phyloP scores from a whole-genome alignment of 768 basidiomycete genomes.

The Naganishia kalamii region DNA sequence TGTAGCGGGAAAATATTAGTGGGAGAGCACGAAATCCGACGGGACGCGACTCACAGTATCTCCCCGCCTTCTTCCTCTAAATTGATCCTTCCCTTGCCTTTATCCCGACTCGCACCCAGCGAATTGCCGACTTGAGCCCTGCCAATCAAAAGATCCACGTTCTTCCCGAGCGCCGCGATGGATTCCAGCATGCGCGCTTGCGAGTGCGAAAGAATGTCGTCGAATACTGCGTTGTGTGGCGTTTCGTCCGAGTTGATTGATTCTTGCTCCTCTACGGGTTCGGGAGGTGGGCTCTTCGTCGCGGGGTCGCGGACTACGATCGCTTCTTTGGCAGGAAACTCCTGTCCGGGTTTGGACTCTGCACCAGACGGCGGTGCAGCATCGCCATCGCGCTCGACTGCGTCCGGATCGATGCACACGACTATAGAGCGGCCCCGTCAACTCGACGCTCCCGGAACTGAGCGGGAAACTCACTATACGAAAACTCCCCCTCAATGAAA shows the following conservation, averaged over 20 bases:
- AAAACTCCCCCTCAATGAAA: slow-evolving; percentile 43
- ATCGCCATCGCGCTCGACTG: slow-evolving; percentile 23
- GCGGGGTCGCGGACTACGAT: background rate
- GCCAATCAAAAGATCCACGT: slow-evolving; percentile 7
- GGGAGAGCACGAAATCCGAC: background rate
- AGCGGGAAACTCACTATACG: slow-evolving; percentile 38
- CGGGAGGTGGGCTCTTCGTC: background rate
- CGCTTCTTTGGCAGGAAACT: background rate
- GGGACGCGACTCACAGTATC: slow-evolving; percentile 9
- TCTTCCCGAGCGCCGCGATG: slow-evolving; percentile 30
- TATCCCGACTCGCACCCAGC: background rate
- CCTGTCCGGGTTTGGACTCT: background rate
- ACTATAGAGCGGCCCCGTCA: slow-evolving; percentile 26
- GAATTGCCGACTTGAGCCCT: background rate
- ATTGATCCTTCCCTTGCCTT: background rate
- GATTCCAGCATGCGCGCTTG: slow-evolving; percentile 41
- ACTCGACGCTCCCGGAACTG: background rate
- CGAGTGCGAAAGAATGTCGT: slow-evolving; percentile 41
- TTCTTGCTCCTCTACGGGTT: background rate
- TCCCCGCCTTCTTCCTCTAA: slow-evolving; percentile 16
- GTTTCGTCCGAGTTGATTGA: background rate
- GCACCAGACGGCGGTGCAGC: background rate
- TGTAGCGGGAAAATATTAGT: background rate
- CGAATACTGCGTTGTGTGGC: slow-evolving; percentile 29
- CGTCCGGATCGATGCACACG: slow-evolving; percentile 42